A percentile compares a stretch with the other conserved stretches of the same genome.
Evolutionary conservation across 768 basidiomycete species (phyloP).

Genomic region (Tylopilus rubrobrunneus): DNA sequence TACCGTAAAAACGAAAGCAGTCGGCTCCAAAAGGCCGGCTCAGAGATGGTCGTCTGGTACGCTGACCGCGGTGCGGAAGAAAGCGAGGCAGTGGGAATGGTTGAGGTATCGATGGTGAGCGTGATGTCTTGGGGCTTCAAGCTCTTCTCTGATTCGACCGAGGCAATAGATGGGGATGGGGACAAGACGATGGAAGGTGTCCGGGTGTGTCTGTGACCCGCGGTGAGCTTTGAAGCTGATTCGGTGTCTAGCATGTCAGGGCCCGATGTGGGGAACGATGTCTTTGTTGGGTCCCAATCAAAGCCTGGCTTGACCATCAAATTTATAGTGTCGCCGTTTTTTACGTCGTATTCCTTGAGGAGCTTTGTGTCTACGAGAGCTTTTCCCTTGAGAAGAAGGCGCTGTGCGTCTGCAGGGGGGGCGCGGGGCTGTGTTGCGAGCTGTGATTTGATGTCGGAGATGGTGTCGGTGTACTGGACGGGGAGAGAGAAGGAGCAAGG

Average conservation of each 20-base stretch:
- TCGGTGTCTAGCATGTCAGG: slow-evolving; percentile 21
- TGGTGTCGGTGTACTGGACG: slow-evolving; percentile 77
- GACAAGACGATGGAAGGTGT: slow-evolving; percentile 79
- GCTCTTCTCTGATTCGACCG: slow-evolving; percentile 38
- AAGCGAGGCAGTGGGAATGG: slow-evolving; percentile 44
- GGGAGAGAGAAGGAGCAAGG: slow-evolving; percentile 68
- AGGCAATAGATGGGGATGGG: slow-evolving; percentile 59
- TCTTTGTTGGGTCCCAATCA: slow-evolving; percentile 55
- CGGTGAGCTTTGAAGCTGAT: slow-evolving; percentile 26
- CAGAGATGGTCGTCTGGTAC: slow-evolving; percentile 51
- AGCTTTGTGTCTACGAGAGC: slow-evolving; percentile 86
- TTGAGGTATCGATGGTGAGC: slow-evolving; percentile 61
- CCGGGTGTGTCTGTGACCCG: slow-evolving; percentile 49
- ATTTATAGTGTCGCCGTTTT: slow-evolving; percentile 78
- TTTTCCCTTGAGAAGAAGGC: slow-evolving; percentile 92
- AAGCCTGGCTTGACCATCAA: slow-evolving; percentile 81
- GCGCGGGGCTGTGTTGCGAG: slow-evolving; percentile 65
- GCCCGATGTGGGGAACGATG: slow-evolving; percentile 23
- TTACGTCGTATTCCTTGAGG: slow-evolving; percentile 84
- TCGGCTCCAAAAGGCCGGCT: slow-evolving; percentile 77
- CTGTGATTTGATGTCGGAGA: slow-evolving; percentile 73
- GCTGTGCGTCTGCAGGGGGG: slow-evolving; percentile 76
- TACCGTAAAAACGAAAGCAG: slow-evolving; percentile 56
- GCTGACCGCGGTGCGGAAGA: slow-evolving; percentile 31
- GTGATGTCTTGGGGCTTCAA: slow-evolving; percentile 53